Percentiles rank a stretch among this genome's conserved stretches.
These are phyloP conservation scores for Panicum virgatum DNA, from an alignment of 202 grass and related monocot species.

Conservation along the genomic window DNA sequence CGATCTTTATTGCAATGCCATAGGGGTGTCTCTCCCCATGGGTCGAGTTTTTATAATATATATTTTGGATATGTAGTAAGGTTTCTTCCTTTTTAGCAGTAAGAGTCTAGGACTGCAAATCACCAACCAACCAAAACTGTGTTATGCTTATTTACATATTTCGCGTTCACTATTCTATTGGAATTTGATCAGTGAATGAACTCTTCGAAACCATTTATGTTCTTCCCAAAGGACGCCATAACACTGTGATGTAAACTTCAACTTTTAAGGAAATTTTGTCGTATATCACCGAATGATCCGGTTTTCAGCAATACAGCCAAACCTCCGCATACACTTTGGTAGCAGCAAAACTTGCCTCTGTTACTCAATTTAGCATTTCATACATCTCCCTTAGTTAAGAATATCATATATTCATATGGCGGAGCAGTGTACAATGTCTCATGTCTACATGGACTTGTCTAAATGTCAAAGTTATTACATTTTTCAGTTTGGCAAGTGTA, in stretches of 20 bases:
- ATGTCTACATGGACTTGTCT: background rate
- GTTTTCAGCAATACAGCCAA: background rate
- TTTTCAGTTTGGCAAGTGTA: background rate
- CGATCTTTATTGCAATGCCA: background rate
- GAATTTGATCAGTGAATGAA: background rate
- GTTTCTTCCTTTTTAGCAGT: background rate
- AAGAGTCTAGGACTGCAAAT: background rate
- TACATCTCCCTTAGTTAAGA: background rate
- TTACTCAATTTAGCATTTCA: background rate
- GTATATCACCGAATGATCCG: background rate
- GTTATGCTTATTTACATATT: conserved; percentile 21
- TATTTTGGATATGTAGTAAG: background rate
- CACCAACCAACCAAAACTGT: background rate
- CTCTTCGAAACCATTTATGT: background rate
- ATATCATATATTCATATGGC: background rate
- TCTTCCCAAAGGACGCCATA: background rate
- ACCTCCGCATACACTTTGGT: background rate
- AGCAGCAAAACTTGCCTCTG: background rate
- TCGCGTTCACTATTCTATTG: background rate
- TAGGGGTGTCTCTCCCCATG: background rate
- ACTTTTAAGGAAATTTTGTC: background rate
- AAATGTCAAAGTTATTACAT: background rate
- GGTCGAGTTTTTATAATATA: background rate
- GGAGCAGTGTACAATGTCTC: background rate
- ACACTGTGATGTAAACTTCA: too few species aligned